Evolutionary conservation across 164 flowering plant genomes (phyloP).

Genomic region (Chimonanthus salicifolius): DNA sequence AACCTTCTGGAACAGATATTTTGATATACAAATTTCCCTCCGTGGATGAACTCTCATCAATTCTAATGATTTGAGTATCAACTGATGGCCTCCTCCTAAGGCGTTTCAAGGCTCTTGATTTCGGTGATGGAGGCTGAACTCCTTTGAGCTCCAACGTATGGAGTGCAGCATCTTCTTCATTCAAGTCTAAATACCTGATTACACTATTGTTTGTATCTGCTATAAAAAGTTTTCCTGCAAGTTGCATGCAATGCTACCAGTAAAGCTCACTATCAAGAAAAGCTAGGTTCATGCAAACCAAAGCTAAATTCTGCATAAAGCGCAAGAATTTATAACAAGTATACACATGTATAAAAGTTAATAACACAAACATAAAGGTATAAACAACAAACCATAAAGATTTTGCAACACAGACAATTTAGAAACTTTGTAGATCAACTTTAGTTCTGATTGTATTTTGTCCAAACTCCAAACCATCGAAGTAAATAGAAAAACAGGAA

Average conservation of each 20-base stretch:
- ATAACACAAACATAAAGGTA: too few relatives aligned
- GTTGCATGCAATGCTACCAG: neutral
- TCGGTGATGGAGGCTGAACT: slow-evolving; percentile 69
- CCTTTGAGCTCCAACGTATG: slow-evolving; percentile 82
- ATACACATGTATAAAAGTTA: neutral
- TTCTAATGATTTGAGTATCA: slow-evolving; percentile 43
- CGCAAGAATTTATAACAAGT: neutral
- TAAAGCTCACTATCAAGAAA: slow-evolving; percentile 3
- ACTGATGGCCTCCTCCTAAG: slow-evolving; percentile 60
- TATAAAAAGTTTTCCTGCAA: slow-evolving; percentile 64
- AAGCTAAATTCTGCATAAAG: neutral
- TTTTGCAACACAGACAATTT: too few relatives aligned
- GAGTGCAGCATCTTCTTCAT: slow-evolving; percentile 41
- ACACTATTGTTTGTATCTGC: slow-evolving; percentile 93
- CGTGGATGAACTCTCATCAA: slow-evolving; percentile 52
- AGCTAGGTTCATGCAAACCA: neutral
- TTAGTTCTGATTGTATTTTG: neutral
- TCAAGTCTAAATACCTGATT: slow-evolving; percentile 65
- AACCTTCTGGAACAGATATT: slow-evolving; percentile 72
- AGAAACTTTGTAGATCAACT: neutral
- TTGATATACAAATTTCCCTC: slow-evolving; percentile 59
- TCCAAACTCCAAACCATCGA: neutral
- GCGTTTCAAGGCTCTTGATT: slow-evolving; percentile 67
- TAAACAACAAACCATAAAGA: too few relatives aligned
- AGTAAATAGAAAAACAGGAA: neutral